Conservation (phyloP, 2,329 filamentous ascomycete genomes). For the Aspergillus sp. region DNA sequence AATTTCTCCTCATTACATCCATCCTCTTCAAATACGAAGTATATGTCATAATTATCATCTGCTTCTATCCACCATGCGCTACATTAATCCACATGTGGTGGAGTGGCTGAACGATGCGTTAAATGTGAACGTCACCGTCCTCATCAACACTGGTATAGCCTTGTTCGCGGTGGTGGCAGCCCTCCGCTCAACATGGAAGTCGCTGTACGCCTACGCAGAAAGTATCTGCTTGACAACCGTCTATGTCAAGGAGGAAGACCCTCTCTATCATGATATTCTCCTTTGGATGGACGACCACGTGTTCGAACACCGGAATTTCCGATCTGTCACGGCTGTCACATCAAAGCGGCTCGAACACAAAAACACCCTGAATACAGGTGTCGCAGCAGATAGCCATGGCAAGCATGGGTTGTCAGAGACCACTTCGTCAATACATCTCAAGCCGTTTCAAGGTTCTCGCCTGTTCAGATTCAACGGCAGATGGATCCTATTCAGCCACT, state of each 20-base stretch:
- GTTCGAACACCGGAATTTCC: conserved; percentile 26
- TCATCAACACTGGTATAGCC: background rate
- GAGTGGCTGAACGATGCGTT: too few species aligned
- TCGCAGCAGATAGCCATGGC: background rate
- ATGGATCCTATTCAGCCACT: too few species aligned
- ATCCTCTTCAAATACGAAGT: too few species aligned
- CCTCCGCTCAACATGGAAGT: background rate
- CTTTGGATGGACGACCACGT: conserved; percentile 50
- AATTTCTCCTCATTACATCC: too few species aligned
- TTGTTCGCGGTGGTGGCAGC: background rate
- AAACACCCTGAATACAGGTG: background rate
- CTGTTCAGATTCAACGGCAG: too few species aligned
- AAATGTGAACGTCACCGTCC: too few species aligned
- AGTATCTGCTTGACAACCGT: conserved; percentile 30
- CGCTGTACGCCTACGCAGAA: conserved; percentile 9
- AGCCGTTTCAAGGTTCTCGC: too few species aligned
- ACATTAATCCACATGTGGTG: too few species aligned
- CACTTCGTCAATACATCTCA: too few species aligned
- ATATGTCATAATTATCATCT: too few species aligned
- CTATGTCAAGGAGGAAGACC: conserved; percentile 56
- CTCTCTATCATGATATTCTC: conserved; percentile 60
- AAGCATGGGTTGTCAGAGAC: too few species aligned
- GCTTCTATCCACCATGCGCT: too few species aligned
- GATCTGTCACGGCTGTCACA: background rate
- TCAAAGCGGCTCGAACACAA: background rate